These are phyloP conservation scores for Pyrenochaeta sp. DNA, from an alignment of 2,329 filamentous ascomycete species.

Conservation along the genomic window DNA sequence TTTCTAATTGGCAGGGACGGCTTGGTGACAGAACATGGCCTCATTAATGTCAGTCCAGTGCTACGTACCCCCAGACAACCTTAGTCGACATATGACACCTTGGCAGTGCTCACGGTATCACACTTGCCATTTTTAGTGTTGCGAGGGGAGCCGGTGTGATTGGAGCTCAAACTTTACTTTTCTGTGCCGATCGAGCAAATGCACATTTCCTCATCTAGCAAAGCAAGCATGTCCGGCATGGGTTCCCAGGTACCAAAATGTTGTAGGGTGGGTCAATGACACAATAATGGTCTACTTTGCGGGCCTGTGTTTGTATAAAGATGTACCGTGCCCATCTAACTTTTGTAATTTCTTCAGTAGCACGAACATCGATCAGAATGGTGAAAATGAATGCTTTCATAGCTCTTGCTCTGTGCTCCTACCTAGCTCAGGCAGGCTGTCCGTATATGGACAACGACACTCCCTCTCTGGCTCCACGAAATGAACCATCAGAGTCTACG, in stretches of 20 bases:
- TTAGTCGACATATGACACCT: constrained; percentile 15
- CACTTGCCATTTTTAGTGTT: constrained; percentile 4
- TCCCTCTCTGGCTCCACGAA: constrained; percentile 38
- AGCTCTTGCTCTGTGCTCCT: constrained; percentile 31
- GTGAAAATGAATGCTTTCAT: constrained; percentile 28
- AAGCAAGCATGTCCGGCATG: neutral
- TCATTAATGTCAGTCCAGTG: too few species aligned
- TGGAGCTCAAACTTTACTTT: too few species aligned
- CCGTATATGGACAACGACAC: constrained; percentile 47
- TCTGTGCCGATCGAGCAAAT: constrained; percentile 8
- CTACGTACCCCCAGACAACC: too few species aligned
- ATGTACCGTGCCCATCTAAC: constrained; percentile 1
- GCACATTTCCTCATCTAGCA: constrained; percentile 4
- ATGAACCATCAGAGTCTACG: constrained; percentile 16
- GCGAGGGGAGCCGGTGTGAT: too few species aligned
- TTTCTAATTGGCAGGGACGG: too few species aligned
- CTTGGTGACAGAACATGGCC: too few species aligned
- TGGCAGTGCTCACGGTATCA: constrained; percentile 19
- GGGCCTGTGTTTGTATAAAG: constrained; percentile 21
- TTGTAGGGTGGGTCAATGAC: constrained; percentile 1
- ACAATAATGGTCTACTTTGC: neutral
- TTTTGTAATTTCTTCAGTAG: neutral
- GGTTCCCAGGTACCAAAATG: neutral
- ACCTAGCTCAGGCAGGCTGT: constrained; percentile 36
- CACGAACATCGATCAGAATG: constrained; percentile 25